A percentile compares a stretch with the other conserved stretches of the same genome.
phyloP scores from a whole-genome alignment of 176 grass and related monocot genomes.

The Echinochloa phyllopogon region DNA sequence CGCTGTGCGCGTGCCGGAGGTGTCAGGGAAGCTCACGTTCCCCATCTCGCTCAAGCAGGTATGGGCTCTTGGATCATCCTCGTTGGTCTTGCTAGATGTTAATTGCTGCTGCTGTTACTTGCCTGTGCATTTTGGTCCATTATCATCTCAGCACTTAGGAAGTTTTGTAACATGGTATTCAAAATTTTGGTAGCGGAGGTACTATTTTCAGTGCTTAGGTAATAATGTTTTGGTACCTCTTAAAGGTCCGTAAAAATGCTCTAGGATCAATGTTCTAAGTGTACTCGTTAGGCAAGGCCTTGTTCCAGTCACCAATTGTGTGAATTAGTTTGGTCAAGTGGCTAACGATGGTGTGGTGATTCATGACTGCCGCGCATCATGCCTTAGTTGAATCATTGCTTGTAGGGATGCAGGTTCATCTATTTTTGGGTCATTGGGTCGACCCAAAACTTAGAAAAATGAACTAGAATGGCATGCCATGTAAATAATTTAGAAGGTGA shows the following conservation, averaged over 20 bases:
- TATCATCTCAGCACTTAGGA: not conserved
- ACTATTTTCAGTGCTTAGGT: not conserved
- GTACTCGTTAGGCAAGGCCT: not conserved
- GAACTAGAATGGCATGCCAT: no score
- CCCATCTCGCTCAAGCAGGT: constrained; percentile 97
- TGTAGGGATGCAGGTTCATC: no score
- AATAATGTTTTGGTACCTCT: not conserved
- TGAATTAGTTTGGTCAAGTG: not conserved
- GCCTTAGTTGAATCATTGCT: not conserved
- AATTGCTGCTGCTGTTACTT: not conserved
- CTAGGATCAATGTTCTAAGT: not conserved
- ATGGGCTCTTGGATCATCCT: not conserved
- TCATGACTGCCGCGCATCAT: not conserved
- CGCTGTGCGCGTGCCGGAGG: constrained; percentile 72
- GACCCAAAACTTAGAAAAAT: no score
- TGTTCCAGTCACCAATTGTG: not conserved
- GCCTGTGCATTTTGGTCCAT: not conserved
- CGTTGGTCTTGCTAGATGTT: not conserved
- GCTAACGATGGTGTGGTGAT: not conserved
- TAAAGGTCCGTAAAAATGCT: not conserved
- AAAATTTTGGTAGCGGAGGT: not conserved
- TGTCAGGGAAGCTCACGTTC: constrained; percentile 80
- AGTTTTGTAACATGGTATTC: not conserved
- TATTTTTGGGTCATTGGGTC: no score
- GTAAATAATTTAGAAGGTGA: no score